Base-by-base conservation (phyloP, 805 yeast species). In the Lipomyces yamadae region DNA sequence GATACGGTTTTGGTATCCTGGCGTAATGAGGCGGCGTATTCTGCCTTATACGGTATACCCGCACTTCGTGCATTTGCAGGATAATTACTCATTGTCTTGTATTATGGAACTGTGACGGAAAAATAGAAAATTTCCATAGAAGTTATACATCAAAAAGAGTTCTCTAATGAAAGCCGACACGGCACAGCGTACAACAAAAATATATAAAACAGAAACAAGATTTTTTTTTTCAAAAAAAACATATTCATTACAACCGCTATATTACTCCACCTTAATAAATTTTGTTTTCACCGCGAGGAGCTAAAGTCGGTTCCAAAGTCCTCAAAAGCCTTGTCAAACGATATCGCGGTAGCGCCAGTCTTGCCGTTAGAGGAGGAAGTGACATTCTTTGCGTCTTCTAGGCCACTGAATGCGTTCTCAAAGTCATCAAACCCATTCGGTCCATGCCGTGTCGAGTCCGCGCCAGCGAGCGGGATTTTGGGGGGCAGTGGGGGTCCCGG, bases 381-480 rank as follows among this genome's bases (percentile, higher is more conserved):
- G 13, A 32, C 56, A 8, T 56, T 76, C 53, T 79, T 81, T 18
- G 81, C 81, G 57, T 81, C 83, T 67, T 81, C 83, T 30, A 76
- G 71, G 54, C 75, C 77, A 52, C 70, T 73, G 59, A 76, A 76
- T 24, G 72, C 78, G 39, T 71, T 74, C 4, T 71, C 74, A 60
- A 75, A 76, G 32, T 74, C 77, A 63, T 73, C 69, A 60, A 66
- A 61, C 54, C 57, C 48, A 56, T 48, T 34, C 4, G 32, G n/a
- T 5, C 45, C 34, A 33, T 57, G 58, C 1, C 24, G 24, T 24
- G 24, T 24, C 18, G 60, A 24, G n/a, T n/a, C 48, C 8, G 37
- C 33, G 37, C n/a, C 65, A 5, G 61, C 33, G 10, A 64, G 18
- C 6, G 68, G 70, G 30, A 61, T 30, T 58, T 67, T 67, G 4